phyloP scores from a whole-genome alignment of 495 filamentous ascomycete species.

The Poronia punctata region DNA sequence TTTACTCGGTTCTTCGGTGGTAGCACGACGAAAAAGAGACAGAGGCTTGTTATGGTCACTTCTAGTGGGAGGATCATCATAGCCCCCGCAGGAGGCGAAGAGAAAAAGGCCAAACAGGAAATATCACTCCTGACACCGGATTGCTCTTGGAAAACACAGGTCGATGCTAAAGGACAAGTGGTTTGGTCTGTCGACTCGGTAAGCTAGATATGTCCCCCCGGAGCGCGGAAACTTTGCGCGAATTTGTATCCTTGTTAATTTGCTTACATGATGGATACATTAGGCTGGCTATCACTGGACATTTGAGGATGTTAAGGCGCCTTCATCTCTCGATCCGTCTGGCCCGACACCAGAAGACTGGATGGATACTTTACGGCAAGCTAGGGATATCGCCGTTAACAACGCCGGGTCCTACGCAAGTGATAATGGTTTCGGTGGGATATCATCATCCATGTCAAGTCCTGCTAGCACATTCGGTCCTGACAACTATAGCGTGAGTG shows the following conservation, averaged over 20 bases:
- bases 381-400: slow-evolving; percentile 70
- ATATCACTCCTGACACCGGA: slow-evolving; percentile 69
- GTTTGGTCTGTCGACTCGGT: slow-evolving; percentile 95
- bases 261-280: slow-evolving; percentile 14
- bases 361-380: slow-evolving; percentile 75
- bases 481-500: slow-evolving; percentile 37
- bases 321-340: slow-evolving; percentile 34
- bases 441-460: slow-evolving; percentile 65
- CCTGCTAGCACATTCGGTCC: slow-evolving; percentile 66
- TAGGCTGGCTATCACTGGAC: slow-evolving; percentile 85
- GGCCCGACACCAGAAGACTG: slow-evolving; percentile 58
- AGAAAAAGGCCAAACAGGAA: slow-evolving; percentile 91
- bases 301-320: slow-evolving; percentile 77
- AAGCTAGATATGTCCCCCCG: too few relatives aligned
- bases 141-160: slow-evolving; percentile 67
- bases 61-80: slow-evolving; percentile 83
- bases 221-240: too few relatives aligned
- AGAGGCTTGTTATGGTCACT: slow-evolving; percentile 92
- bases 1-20: slow-evolving; percentile 89
- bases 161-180: slow-evolving; percentile 74
- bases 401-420: slow-evolving; percentile 57
- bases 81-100: slow-evolving; percentile 86
- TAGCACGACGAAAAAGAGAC: slow-evolving; percentile 82
- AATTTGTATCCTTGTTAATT: background rate
- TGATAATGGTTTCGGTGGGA: slow-evolving; percentile 64